Base-by-base conservation (phyloP, 306 rosid species). In the Albizia julibrissin region DNA sequence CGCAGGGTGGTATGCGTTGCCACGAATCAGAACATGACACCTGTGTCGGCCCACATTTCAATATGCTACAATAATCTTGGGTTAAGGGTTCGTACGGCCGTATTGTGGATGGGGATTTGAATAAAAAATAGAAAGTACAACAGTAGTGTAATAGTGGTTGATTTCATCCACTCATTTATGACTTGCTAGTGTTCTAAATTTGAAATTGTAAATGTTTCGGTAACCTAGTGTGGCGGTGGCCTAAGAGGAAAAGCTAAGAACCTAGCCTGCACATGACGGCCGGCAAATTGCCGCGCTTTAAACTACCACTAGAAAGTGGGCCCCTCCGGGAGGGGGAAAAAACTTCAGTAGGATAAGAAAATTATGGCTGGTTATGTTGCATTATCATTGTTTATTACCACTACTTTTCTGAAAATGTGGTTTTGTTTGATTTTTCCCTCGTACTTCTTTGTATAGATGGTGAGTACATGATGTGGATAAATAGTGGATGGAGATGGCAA, bases 21-120 rank as follows among this genome's bases (percentile, higher is more conserved):
- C 74, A 31, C 72, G 6, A 78, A 5, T 33, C 27, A 59, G 3
- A 22, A 75, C 26, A 6, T 43, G 82, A 76, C 83, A 80, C 88
- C 74, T 84, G 86, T 77, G 62, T 50, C 1, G 11, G 39, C 79
- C 42, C 79, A 66, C 31, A 46, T 72, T 24, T 27, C 50, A 64
- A 27, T 47, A 39, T 11, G 44, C 42, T 16, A 49, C 33, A 2
- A 18, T 31, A n/a, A 1, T 0, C 34, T 0, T 16, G 3, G 11
- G 14, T 27, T 27, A 16, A 13, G 19, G 40, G 15, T 29, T 29
- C 40, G 69, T 64, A 64, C 69, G 40, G 5, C 69, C 21, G 37
- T 13, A 27, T 62, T 13, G 37, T 14, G 69, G 69, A 6, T 27
- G 33, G 21, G 21, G 18, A 62, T 62, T 26, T 29, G 40, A 27